Evolutionary conservation across 2,329 filamentous ascomycete genomes (phyloP), one percentile per base, ranked within the genome.

Genomic region (Akanthomyces dipterigenus): DNA sequence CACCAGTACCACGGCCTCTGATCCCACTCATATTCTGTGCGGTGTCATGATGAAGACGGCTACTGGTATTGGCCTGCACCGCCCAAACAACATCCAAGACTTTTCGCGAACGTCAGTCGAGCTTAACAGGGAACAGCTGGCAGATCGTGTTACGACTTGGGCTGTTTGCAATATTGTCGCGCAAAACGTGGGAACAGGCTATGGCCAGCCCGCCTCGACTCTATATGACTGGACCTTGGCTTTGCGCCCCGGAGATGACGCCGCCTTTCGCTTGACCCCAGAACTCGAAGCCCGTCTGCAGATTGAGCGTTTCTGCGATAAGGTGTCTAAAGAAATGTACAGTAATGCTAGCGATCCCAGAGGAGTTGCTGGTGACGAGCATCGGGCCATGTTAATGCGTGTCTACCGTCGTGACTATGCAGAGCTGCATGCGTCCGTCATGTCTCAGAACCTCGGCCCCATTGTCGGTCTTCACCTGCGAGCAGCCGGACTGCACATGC

Each of bases 1-100:
- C 0, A 91, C 88, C n/a, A 91, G 88, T 73, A 90, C 88, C 5
- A 91, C 89, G 1, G 88, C 88, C 6, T 87, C 87, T 8, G 90
- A 95, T 67, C 89, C 89, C 3, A 93, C 90, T 1, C 91, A 93
- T 70, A 92, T 91, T 71, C 77, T 93, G 20, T 88, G 88, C 66
- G 90, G 90, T 57, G 85, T 91, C 64, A 91, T 93, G 88, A 92
- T 93, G 85, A 91, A 93, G 75, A 85, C 90, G 24, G 90, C 90
- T 9, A 92, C 91, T 65, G 89, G 91, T 65, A 91, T 93, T 66
- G 90, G 90, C 22, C 79, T 95, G 58, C 90, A 95, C 69, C 84
- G 90, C 53, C 90, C 90, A 14, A 91, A 88, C 60, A 87, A 93
- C 71, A 90, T 89, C 49, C 89, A 93, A 71, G 90, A 93, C 72